phyloP scores from a whole-genome alignment of 805 yeast species.

The Kregervanrija fluxuum region DNA sequence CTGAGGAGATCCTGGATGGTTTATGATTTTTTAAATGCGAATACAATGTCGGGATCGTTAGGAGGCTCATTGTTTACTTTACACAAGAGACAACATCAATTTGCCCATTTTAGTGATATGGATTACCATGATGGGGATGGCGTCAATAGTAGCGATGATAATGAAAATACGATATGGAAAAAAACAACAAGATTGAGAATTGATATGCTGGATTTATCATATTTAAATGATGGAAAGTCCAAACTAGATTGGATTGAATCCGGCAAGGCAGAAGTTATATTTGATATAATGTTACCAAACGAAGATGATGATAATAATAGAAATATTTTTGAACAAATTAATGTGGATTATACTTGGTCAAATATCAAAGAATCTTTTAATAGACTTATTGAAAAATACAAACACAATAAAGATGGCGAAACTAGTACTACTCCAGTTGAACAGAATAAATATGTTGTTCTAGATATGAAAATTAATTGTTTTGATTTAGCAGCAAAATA shows the following conservation, averaged over 20 bases:
- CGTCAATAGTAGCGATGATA: conserved; percentile 22
- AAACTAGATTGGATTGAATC: conserved; percentile 66
- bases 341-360: conserved; percentile 15
- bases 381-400: conserved; percentile 2
- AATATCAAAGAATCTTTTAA: conserved; percentile 10
- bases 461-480: conserved; percentile 61
- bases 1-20: conserved; percentile 51
- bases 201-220: conserved; percentile 30
- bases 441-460: conserved; percentile 48
- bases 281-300: conserved; percentile 67
- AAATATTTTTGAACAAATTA: conserved; percentile 1
- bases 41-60: conserved; percentile 64
- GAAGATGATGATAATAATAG: conserved; percentile 26
- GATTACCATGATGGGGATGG: conserved; percentile 15
- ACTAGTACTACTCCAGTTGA: conserved; percentile 1
- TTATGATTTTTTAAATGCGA: conserved; percentile 63
- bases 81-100: conserved; percentile 62
- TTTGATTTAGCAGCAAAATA: conserved; percentile 51
- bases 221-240: conserved; percentile 23
- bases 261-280: conserved; percentile 62
- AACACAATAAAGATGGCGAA: not conserved
- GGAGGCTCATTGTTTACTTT: conserved; percentile 71
- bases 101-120: conserved; percentile 35
- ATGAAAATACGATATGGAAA: conserved; percentile 37
- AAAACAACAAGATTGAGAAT: conserved; percentile 40